phyloP scores from a whole-genome alignment of 2,329 filamentous ascomycete genomes.

The Trichoderma sp. region DNA sequence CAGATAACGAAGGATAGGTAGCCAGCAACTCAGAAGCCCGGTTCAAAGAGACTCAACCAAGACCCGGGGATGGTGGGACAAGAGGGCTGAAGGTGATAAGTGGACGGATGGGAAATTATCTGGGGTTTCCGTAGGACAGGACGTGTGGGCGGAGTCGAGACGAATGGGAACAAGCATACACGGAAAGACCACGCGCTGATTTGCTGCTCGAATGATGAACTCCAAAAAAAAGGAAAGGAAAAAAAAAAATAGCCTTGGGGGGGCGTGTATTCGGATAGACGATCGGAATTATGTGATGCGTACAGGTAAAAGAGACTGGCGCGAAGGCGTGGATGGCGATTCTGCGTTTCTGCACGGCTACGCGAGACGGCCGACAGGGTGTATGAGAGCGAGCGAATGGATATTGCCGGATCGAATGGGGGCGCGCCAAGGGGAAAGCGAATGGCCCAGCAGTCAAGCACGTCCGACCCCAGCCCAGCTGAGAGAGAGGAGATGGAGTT shows the following conservation, averaged over 20 bases:
- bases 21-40: conserved; percentile 23
- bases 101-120: conserved; percentile 26
- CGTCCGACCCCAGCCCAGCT: conserved; percentile 19
- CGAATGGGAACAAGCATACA: conserved; percentile 14
- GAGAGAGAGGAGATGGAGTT: conserved; percentile 11
- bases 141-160: conserved; percentile 10
- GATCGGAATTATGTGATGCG: conserved; percentile 13
- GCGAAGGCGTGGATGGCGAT: conserved; percentile 10
- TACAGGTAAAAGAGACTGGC: conserved; percentile 8
- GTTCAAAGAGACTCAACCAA: conserved; percentile 5
- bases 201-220: conserved; percentile 20
- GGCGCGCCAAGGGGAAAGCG: conserved; percentile 3
- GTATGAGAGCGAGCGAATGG: conserved; percentile 6
- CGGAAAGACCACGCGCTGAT: conserved; percentile 15
- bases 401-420: neutral
- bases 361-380: conserved; percentile 14
- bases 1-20: conserved; percentile 24
- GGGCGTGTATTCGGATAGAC: conserved; percentile 10
- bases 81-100: conserved; percentile 29
- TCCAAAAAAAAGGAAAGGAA: conserved; percentile 9
- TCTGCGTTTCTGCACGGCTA: neutral
- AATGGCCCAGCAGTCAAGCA: neutral
- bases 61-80: conserved; percentile 29
- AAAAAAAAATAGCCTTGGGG: neutral
- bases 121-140: conserved; percentile 28